Evolutionary conservation across 495 filamentous ascomycete genomes (phyloP).

Genomic region (Aspergillus cavernicola): DNA sequence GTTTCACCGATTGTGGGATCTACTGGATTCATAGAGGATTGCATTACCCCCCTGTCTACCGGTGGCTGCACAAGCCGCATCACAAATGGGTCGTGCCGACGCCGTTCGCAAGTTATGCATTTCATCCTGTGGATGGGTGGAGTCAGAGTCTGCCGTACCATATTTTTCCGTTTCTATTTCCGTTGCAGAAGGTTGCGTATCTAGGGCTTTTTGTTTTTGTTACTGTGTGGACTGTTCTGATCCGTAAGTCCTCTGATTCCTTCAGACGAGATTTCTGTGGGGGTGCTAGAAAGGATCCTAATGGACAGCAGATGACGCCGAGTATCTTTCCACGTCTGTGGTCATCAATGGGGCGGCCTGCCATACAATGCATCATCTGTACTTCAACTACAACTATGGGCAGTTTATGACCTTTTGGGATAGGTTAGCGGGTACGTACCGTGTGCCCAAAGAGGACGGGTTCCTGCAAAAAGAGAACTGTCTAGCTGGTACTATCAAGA

Average conservation of each 20-base stretch:
- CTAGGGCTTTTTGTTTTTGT: slow-evolving; percentile 81
- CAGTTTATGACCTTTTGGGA: slow-evolving; percentile 96
- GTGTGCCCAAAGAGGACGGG: slow-evolving; percentile 57
- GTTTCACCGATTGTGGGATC: slow-evolving; percentile 87
- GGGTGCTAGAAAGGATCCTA: not conserved
- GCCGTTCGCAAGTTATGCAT: slow-evolving; percentile 85
- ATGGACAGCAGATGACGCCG: slow-evolving; percentile 65
- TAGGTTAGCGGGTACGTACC: slow-evolving; percentile 78
- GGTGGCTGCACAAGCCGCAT: slow-evolving; percentile 86
- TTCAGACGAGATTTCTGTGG: not conserved
- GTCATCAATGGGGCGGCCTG: slow-evolving; percentile 92
- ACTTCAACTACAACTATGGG: slow-evolving; percentile 98
- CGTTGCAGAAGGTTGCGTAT: slow-evolving; percentile 85
- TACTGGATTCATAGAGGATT: slow-evolving; percentile 90
- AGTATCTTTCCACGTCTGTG: slow-evolving; percentile 76
- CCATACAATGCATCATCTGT: slow-evolving; percentile 90
- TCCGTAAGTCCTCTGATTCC: slow-evolving; percentile 45
- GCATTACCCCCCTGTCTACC: slow-evolving; percentile 79
- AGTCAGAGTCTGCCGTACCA: slow-evolving; percentile 91
- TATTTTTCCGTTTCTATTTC: slow-evolving; percentile 85
- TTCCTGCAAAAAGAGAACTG: slow-evolving; percentile 49
- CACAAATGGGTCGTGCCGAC: slow-evolving; percentile 99
- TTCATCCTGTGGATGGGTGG: slow-evolving; percentile 91
- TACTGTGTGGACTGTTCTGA: slow-evolving; percentile 93
- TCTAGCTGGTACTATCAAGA: slow-evolving; percentile 46